A percentile compares a stretch with the other conserved stretches of the same genome.
Evolutionary conservation across 257 asterid species (phyloP).

Genomic region (Primulina huaijiensis): DNA sequence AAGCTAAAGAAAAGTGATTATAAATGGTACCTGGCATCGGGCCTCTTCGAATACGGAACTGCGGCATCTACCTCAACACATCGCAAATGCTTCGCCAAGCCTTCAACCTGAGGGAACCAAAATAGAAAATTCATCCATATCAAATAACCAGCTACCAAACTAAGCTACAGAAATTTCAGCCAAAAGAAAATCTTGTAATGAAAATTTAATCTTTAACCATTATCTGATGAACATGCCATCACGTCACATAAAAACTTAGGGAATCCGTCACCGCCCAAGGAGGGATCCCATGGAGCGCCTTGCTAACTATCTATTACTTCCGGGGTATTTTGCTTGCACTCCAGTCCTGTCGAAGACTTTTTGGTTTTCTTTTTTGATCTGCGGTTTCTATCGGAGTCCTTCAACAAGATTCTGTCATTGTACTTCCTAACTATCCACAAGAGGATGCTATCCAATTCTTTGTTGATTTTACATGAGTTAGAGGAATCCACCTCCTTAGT

Average conservation of each 20-base stretch:
- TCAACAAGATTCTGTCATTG: slow-evolving; percentile 56
- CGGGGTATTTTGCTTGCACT: slow-evolving; percentile 31
- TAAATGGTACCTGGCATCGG: slow-evolving; percentile 63
- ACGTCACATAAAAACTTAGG: slow-evolving; percentile 94
- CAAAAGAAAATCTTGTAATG: not conserved
- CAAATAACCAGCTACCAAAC: slow-evolving; percentile 1
- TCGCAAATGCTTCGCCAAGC: slow-evolving; percentile 90
- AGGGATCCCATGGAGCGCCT: slow-evolving; percentile 87
- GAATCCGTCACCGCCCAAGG: slow-evolving; percentile 74
- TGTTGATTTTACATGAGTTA: too few species aligned
- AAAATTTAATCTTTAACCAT: slow-evolving; percentile 7
- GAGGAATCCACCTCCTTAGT: too few species aligned
- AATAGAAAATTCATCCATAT: slow-evolving; percentile 5
- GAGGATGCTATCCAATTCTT: too few species aligned
- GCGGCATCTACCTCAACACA: slow-evolving; percentile 99
- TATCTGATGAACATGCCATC: slow-evolving; percentile 50
- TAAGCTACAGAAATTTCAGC: slow-evolving; percentile 1
- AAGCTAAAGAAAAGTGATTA: slow-evolving; percentile 16
- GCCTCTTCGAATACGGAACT: slow-evolving; percentile 71
- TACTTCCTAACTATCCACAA: too few species aligned
- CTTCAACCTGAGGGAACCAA: slow-evolving; percentile 60
- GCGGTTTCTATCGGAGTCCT: slow-evolving; percentile 72
- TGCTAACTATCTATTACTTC: slow-evolving; percentile 60
- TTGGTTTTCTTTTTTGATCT: slow-evolving; percentile 62
- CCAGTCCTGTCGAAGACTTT: slow-evolving; percentile 42